phyloP scores from a whole-genome alignment of 352 stramenopile species.

The Phytopythium boreale region DNA sequence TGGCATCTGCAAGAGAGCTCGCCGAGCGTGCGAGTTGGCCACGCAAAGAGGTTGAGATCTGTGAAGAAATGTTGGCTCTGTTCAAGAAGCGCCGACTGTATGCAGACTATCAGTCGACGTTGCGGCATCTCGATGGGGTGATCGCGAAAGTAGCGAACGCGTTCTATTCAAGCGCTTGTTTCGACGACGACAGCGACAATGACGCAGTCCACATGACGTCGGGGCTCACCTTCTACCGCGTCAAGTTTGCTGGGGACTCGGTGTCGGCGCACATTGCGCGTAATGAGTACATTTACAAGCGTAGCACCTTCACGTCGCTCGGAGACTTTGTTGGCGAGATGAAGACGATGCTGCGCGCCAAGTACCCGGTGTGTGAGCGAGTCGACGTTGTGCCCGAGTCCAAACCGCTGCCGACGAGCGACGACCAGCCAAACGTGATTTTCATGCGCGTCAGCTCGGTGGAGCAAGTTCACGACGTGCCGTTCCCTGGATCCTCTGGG shows the following conservation, averaged over 20 bases:
- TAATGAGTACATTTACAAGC: slow-evolving; percentile 75
- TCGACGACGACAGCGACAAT: slow-evolving; percentile 6
- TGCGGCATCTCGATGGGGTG: slow-evolving; percentile 35
- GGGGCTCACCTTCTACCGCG: slow-evolving; percentile 50
- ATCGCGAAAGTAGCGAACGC: slow-evolving; percentile 17
- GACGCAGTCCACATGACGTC: slow-evolving; percentile 16
- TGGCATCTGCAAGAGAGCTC: slow-evolving; percentile 33
- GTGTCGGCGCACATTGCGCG: slow-evolving; percentile 36
- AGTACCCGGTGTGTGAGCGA: slow-evolving; percentile 51
- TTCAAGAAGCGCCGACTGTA: slow-evolving; percentile 33
- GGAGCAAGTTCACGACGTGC: slow-evolving; percentile 11
- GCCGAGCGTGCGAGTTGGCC: slow-evolving; percentile 46
- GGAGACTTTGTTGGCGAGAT: slow-evolving; percentile 66
- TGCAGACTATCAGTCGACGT: slow-evolving; percentile 47
- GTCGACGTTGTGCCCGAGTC: slow-evolving; percentile 56
- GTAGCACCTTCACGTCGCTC: slow-evolving; percentile 60
- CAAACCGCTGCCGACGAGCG: slow-evolving; percentile 32
- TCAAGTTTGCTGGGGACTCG: slow-evolving; percentile 48
- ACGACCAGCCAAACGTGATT: slow-evolving; percentile 54
- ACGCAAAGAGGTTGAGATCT: slow-evolving; percentile 49
- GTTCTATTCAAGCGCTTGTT: background rate
- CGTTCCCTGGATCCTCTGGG: background rate
- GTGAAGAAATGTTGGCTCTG: slow-evolving; percentile 39
- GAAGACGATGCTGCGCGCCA: slow-evolving; percentile 47
- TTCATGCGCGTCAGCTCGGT: slow-evolving; percentile 53